Base-by-base conservation (phyloP, 2,329 filamentous ascomycete genomes). In the Fusarium staphyleae region DNA sequence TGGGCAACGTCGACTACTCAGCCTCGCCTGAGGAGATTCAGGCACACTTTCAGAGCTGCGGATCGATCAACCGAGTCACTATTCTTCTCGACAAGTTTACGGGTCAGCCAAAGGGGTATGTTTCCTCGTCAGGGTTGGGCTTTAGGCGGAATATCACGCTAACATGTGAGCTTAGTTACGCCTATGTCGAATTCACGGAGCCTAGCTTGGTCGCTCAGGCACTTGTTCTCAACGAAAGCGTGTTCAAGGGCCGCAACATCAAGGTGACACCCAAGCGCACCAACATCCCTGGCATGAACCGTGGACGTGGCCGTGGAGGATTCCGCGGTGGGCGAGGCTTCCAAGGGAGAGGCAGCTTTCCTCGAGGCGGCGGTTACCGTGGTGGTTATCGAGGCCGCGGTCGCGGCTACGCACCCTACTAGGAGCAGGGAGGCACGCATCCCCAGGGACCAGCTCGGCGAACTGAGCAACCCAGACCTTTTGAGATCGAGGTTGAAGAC, bases 81-180 rank as follows among this genome's bases (percentile, higher is more conserved):
- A 99, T 99, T 65, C 80, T 99, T 66, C 79, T 99, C 66, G 95
- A 99, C 79, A 99, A 99, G 80, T 98, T 97, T 72, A 96, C 93
- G 10, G 95, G 95, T 61, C 93, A 98, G 80, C 95, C 95, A n/a
- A 99, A 99, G 81, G 95, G 95, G 93, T 96, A 80, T 75, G 88
- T 69, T 51, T 8, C 16, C 19, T 10, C n/a, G 10, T 10, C 15
- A 7, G 4, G n/a, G 3, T 15, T 8, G 9, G 29, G 18, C 7
- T 6, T 46, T 29, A 7, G 36, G 13, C 13, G 6, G 32, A n/a
- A 24, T 19, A 29, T 46, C 22, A 29, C 16, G 48, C 64, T 69
- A 54, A 66, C 49, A 14, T 30, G n/a, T 32, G 13, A 14, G 39
- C 63, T 49, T 76, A 97, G 93, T 63, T 99, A 99, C 78, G 95